phyloP scores from a whole-genome alignment of 768 basidiomycete genomes.

The Boletellus emodensis region DNA sequence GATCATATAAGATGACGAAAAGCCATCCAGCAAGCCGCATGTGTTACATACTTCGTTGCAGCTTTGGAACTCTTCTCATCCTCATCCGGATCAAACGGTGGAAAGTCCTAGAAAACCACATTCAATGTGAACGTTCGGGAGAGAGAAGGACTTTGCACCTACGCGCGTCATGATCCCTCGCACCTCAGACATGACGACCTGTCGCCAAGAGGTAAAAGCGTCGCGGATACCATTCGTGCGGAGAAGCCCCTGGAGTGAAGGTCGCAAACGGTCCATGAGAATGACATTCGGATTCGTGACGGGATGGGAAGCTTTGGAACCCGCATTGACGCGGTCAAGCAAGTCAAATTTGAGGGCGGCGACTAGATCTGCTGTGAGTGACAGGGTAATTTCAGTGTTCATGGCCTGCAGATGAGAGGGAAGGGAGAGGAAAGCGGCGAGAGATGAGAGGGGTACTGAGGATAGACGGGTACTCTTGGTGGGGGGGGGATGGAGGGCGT shows the following conservation, averaged over 20 bases:
- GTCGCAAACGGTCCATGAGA: slow-evolving; percentile 62
- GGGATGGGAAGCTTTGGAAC: slow-evolving; percentile 11
- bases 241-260: slow-evolving; percentile 72
- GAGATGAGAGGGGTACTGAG: slow-evolving; percentile 58
- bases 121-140: not conserved
- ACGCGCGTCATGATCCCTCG: slow-evolving; percentile 57
- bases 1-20: slow-evolving; percentile 4
- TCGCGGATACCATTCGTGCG: slow-evolving; percentile 70
- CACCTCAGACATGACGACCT: slow-evolving; percentile 61
- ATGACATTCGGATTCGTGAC: slow-evolving; percentile 35
- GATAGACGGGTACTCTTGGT: slow-evolving; percentile 30
- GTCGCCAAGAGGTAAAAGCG: slow-evolving; percentile 64
- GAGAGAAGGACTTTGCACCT: slow-evolving; percentile 24
- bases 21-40: not conserved
- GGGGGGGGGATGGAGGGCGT: not conserved
- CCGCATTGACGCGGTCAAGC: slow-evolving; percentile 43
- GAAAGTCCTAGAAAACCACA: slow-evolving; percentile 46
- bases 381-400: slow-evolving; percentile 70
- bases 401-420: slow-evolving; percentile 69
- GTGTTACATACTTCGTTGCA: slow-evolving; percentile 21
- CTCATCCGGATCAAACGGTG: slow-evolving; percentile 54
- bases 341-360: slow-evolving; percentile 65
- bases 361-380: slow-evolving; percentile 77
- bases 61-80: slow-evolving; percentile 38
- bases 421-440: slow-evolving; percentile 70